Base-by-base conservation (phyloP, 805 yeast genomes). In the Lachancea cidri region DNA sequence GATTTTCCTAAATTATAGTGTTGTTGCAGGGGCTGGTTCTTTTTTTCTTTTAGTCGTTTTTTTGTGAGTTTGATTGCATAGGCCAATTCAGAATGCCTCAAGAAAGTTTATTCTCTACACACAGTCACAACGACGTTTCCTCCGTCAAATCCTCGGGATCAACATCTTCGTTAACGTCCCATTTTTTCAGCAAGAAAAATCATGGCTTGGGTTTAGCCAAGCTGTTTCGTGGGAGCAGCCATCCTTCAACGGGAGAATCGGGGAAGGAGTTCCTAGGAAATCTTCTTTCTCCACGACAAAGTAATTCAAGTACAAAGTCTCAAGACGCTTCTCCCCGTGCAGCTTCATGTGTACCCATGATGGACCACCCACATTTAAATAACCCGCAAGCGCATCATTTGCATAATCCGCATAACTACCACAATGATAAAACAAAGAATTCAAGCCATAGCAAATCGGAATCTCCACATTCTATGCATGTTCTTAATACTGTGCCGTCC, bases 401-500 rank as follows among this genome's bases (percentile, higher is more conserved):
- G 42, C 47, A 44, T 20, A 44, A 44, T 31, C 40, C 44, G 7
- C 16, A 44, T 18, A 44, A 44, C 22, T 44, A 27, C 14, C 30
- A 24, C n/a, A 16, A 16, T n/a, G 20, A 14, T 7, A 32, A 15
- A 7, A 7, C 32, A 8, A 29, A 29, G 16, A 14, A 8, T 6
- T 8, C 32, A 7, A 18, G 15, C 24, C 35, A 19, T 22, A 24
- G 32, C 31, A 35, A 29, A 19, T 16, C 15, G n/a, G n/a, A 16
- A 29, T 31, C 39, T 6, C 13, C 33, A 16, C 39, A 35, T 24
- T 35, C 43, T 4, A 29, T 25, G 4, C 43, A 35, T 35, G 11
- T 29, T 4, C 17, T 35, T 5, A 35, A 39, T 5, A 20, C 35
- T 3, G 25, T 22, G 14, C 39, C 52, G 5, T 48, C 53, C 3